Evolutionary conservation across 2,329 filamentous ascomycete species (phyloP).

Genomic region (Capronia americana): DNA sequence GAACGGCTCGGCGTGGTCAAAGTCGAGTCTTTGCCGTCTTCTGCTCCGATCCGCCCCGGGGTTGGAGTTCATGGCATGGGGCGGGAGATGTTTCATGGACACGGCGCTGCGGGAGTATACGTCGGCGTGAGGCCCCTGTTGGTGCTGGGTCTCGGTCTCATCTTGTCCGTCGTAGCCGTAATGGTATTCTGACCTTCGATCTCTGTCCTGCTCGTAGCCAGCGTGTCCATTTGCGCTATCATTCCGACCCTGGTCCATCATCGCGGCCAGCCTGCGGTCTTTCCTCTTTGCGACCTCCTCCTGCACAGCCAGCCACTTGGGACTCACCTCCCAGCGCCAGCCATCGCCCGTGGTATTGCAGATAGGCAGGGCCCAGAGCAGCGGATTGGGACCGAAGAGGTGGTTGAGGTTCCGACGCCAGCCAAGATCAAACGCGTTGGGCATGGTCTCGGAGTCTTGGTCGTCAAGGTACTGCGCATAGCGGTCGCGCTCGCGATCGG

Average conservation of each 20-base stretch:
- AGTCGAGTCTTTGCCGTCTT: slow-evolving; percentile 17
- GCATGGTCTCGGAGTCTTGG: slow-evolving; percentile 82
- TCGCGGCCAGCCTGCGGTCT: slow-evolving; percentile 30
- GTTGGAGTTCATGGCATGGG: slow-evolving; percentile 1
- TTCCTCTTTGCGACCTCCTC: slow-evolving; percentile 40
- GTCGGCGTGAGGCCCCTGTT: slow-evolving; percentile 8
- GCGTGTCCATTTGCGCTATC: slow-evolving; percentile 10
- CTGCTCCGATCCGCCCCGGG: slow-evolving; percentile 11
- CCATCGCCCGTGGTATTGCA: slow-evolving; percentile 88
- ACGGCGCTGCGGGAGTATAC: slow-evolving; percentile 34
- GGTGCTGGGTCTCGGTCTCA: slow-evolving; percentile 9
- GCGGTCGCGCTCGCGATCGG: slow-evolving; percentile 67
- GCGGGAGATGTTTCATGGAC: slow-evolving; percentile 30
- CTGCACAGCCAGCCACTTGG: slow-evolving; percentile 73
- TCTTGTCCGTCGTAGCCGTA: slow-evolving; percentile 17
- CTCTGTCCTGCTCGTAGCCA: slow-evolving; percentile 19
- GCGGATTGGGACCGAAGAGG: slow-evolving; percentile 76
- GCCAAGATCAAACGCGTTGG: slow-evolving; percentile 92
- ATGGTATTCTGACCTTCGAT: slow-evolving; percentile 18
- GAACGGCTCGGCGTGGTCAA: slow-evolving; percentile 15
- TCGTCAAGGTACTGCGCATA: slow-evolving; percentile 88
- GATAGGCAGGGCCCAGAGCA: slow-evolving; percentile 80
- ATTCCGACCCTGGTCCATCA: slow-evolving; percentile 38
- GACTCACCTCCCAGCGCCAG: slow-evolving; percentile 89
- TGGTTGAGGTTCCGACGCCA: slow-evolving; percentile 79